A percentile compares a stretch with the other conserved stretches of the same genome.
Conservation (phyloP, 805 yeast genomes). For the Wickerhamiella occidentalis region DNA sequence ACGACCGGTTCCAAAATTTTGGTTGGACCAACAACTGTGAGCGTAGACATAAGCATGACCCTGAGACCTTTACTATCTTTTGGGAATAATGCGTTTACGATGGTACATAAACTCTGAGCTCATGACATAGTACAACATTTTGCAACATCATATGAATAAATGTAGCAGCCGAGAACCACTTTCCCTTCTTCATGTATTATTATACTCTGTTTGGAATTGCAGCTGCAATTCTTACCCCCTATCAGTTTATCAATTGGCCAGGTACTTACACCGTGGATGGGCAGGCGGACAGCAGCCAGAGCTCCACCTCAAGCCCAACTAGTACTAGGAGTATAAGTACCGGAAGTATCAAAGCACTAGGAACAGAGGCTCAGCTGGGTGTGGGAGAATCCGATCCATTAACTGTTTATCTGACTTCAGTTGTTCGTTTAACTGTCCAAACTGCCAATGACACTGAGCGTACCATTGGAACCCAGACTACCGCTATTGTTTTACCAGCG, state of each 20-base stretch:
- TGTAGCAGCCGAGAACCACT: neutral
- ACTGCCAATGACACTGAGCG: neutral
- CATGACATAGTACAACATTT: neutral
- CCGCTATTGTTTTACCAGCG: no score
- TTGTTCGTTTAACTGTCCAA: neutral
- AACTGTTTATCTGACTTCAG: neutral
- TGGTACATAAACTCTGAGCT: neutral
- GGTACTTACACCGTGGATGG: neutral
- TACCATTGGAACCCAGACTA: neutral
- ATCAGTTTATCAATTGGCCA: neutral
- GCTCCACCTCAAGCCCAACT: neutral
- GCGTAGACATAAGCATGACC: neutral
- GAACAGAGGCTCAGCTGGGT: neutral
- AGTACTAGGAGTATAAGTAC: neutral
- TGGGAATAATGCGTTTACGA: neutral
- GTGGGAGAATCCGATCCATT: neutral
- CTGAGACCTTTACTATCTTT: conserved; percentile 1
- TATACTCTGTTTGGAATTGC: neutral
- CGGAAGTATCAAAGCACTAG: neutral
- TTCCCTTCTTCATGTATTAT: neutral
- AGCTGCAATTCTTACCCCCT: neutral
- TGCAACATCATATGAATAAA: neutral
- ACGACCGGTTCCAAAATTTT: neutral
- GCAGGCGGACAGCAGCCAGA: no score
- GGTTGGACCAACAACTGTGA: conserved; percentile 8